phyloP scores from a whole-genome alignment of 2,329 filamentous ascomycete species.

The Colletotrichum sidae region DNA sequence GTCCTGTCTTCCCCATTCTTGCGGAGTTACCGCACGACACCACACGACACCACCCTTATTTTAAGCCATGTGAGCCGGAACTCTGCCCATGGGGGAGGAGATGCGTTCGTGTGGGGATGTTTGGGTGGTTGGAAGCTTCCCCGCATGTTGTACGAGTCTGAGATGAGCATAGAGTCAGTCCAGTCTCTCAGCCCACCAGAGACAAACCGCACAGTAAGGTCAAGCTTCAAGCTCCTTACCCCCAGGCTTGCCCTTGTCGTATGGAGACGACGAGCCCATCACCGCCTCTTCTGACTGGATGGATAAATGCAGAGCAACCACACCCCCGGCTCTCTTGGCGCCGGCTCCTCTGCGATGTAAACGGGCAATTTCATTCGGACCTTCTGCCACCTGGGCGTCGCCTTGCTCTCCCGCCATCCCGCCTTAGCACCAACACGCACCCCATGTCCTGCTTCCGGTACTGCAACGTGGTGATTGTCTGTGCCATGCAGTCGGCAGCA shows the following conservation, averaged over 20 bases:
- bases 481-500: neutral
- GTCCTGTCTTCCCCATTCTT: neutral
- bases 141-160: slow-evolving; percentile 23
- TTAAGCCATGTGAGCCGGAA: slow-evolving; percentile 26
- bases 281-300: slow-evolving; percentile 27
- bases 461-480: neutral
- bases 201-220: too few relatives aligned
- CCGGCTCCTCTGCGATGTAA: slow-evolving; percentile 17
- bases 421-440: slow-evolving; percentile 20
- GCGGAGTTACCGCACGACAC: slow-evolving; percentile 26
- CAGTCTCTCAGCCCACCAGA: neutral
- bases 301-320: slow-evolving; percentile 31
- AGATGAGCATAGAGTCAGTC: neutral
- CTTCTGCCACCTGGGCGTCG: slow-evolving; percentile 29
- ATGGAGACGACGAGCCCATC: neutral
- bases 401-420: slow-evolving; percentile 32
- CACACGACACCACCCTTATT: slow-evolving; percentile 12
- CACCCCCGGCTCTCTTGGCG: slow-evolving; percentile 4
- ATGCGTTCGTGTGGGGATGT: neutral
- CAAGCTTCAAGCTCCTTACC: too few relatives aligned
- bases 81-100: slow-evolving; percentile 23
- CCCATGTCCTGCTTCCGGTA: neutral
- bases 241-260: too few relatives aligned
- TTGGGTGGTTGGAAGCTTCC: slow-evolving; percentile 10
- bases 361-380: slow-evolving; percentile 35